Evolutionary conservation across 2,329 filamentous ascomycete genomes (phyloP).

Genomic region (Cytospora paraplurivora): DNA sequence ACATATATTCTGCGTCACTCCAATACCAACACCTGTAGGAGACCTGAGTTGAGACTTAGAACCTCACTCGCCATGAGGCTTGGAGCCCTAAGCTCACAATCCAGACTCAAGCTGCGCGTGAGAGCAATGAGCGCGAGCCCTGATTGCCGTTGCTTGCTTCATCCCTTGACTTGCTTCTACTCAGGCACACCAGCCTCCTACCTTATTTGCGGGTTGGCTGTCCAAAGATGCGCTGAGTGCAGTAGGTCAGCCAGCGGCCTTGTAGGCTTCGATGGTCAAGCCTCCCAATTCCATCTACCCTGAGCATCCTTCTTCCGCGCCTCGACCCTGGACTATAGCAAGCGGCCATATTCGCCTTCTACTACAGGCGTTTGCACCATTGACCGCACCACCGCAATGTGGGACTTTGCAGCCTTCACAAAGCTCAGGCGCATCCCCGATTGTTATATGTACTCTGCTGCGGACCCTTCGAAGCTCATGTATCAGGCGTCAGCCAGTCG

Average conservation of each 20-base stretch:
- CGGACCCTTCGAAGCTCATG: constrained; percentile 13
- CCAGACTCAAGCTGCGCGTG: not conserved
- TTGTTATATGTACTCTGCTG: not conserved
- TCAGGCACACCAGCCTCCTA: not conserved
- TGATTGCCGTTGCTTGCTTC: not conserved
- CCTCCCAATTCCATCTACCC: not conserved
- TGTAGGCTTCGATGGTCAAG: not conserved
- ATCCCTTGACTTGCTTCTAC: not conserved
- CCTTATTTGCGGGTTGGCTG: not conserved
- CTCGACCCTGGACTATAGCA: not conserved
- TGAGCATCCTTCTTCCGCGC: not conserved
- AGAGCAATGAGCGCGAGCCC: not conserved
- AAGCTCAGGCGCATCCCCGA: not conserved
- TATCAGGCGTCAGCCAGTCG: constrained; percentile 50
- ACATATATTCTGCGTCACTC: not conserved
- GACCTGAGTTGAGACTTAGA: not conserved
- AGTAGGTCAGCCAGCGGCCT: not conserved
- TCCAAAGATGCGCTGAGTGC: not conserved
- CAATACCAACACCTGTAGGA: not conserved
- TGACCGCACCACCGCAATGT: not conserved
- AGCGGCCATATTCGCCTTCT: not conserved
- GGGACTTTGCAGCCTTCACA: not conserved
- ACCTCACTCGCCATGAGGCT: not conserved
- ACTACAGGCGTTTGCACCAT: not conserved
- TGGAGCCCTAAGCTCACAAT: not conserved